Evolutionary conservation across 1,284 basidiomycete genomes (phyloP), one percentile per base, ranked within the genome.

Genomic region (Ustilago bromivora): DNA sequence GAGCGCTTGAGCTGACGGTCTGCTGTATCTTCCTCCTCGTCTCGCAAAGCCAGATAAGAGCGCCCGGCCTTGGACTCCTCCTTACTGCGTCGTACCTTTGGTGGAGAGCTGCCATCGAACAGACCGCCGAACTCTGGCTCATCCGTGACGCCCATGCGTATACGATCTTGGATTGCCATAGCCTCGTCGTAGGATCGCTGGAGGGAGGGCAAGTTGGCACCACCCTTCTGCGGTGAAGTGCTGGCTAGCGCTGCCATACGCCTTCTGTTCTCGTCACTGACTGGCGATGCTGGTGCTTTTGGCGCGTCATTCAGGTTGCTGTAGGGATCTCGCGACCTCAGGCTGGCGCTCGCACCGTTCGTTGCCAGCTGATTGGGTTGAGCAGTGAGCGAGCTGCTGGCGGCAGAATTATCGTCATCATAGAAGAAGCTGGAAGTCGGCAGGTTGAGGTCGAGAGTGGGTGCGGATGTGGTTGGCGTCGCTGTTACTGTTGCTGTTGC

Each of bases 401-500:
- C 41, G 17, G 17, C 46, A 28, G 57, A 36, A n/a, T 51, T 43
- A 32, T 64, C 62, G 32, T 72, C 66, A 31, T 67, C 57, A 49
- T 61, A 61, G 28, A 68, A 68, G 61, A 78, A 68, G 55, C 67
- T 67, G 34, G 76, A 70, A 36, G 51, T 59, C 9, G 79, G 76
- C 51, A 80, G 49, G 15, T 76, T 36, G 38, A 80, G 58, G 36
- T 80, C 73, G 36, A 80, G 54, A 6, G 57, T 67, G 11, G 79
- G 79, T 17, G 76, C 75, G 0, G 57, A 34, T 34, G 31, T 36
- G 10, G 32, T 36, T n/a, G 17, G 9, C n/a, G 46, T 2, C 13
- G 8, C 46, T n/a, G 7, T n/a, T 17, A 4, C 19, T 47, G 46
- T 13, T 9, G 46, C 9, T 47, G 46, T 17, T n/a, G 46, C 46